phyloP scores from a whole-genome alignment of 768 basidiomycete genomes.

The Jaapia argillacea region DNA sequence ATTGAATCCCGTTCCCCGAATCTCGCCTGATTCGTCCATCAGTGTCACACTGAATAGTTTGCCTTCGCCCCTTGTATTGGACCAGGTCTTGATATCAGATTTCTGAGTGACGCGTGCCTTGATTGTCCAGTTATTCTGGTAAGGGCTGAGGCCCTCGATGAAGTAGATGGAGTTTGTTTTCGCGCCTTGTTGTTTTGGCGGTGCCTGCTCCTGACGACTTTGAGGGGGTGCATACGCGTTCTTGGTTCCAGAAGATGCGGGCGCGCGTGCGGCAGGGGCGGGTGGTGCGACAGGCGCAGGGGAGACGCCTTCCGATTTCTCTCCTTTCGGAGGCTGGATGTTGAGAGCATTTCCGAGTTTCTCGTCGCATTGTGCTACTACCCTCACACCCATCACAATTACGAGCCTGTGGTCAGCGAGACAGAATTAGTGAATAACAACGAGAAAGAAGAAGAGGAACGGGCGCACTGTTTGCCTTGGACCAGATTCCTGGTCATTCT shows the following conservation, averaged over 20 bases:
- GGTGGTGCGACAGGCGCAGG: slow-evolving; percentile 16
- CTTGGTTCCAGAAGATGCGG: slow-evolving; percentile 13
- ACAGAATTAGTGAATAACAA: too few relatives aligned
- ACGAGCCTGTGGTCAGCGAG: slow-evolving; percentile 62
- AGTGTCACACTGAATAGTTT: slow-evolving; percentile 89
- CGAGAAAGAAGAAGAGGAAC: too few relatives aligned
- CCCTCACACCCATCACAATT: slow-evolving; percentile 62
- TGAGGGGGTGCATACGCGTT: slow-evolving; percentile 1
- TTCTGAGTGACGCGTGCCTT: slow-evolving; percentile 89
- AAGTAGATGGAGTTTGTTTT: slow-evolving; percentile 43
- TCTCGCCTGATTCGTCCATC: slow-evolving; percentile 93
- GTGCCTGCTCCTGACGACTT: slow-evolving; percentile 4
- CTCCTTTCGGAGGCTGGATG: slow-evolving; percentile 22
- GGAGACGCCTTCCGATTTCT: slow-evolving; percentile 22
- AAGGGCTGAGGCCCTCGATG: slow-evolving; percentile 91
- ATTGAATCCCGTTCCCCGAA: slow-evolving; percentile 89
- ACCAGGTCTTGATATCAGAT: slow-evolving; percentile 82
- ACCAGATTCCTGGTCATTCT: slow-evolving; percentile 77
- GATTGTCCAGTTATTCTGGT: slow-evolving; percentile 98
- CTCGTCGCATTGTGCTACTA: slow-evolving; percentile 40
- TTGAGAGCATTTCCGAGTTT: slow-evolving; percentile 64
- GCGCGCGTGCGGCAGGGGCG: slow-evolving; percentile 18
- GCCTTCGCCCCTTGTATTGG: slow-evolving; percentile 85
- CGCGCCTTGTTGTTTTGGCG: neutral
- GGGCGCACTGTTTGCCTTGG: slow-evolving; percentile 68